Conservation (phyloP, 371 early-diverging fungal genomes). For the Mucor saturninus region DNA sequence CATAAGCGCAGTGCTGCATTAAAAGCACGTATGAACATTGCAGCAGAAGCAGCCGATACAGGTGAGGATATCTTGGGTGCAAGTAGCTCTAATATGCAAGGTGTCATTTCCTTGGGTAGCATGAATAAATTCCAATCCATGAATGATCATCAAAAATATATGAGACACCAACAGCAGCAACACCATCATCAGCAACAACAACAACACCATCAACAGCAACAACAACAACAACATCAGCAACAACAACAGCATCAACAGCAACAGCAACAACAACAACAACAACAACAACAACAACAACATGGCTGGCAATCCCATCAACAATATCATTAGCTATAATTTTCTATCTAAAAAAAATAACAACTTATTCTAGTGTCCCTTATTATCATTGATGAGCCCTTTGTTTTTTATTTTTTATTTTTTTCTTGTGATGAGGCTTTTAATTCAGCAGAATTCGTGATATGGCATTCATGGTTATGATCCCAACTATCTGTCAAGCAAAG, state of each 20-base stretch:
- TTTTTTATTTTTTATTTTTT: no score
- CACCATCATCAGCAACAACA: background rate
- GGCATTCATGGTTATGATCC: no score
- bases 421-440: no score
- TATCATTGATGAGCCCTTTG: no score
- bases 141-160: conserved; percentile 1
- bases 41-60: conserved; percentile 40
- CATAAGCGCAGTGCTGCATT: conserved; percentile 40
- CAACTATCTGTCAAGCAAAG: no score
- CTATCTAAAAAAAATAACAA: background rate
- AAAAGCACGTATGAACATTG: conserved; percentile 53
- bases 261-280: background rate
- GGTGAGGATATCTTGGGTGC: conserved; percentile 14
- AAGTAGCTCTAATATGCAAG: conserved; percentile 4
- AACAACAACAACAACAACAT: background rate
- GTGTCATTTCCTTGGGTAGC: conserved; percentile 1
- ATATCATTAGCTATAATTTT: background rate
- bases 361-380: no score
- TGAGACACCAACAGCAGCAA: conserved; percentile 3
- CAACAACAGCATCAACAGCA: background rate
- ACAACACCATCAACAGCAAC: background rate
- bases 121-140: conserved; percentile 1
- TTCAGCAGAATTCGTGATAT: no score
- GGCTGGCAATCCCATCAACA: background rate
- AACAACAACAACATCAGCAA: background rate